These are phyloP conservation scores for Hibiscus trionum DNA, from an alignment of 345 rosid genomes.

Conservation along the genomic window DNA sequence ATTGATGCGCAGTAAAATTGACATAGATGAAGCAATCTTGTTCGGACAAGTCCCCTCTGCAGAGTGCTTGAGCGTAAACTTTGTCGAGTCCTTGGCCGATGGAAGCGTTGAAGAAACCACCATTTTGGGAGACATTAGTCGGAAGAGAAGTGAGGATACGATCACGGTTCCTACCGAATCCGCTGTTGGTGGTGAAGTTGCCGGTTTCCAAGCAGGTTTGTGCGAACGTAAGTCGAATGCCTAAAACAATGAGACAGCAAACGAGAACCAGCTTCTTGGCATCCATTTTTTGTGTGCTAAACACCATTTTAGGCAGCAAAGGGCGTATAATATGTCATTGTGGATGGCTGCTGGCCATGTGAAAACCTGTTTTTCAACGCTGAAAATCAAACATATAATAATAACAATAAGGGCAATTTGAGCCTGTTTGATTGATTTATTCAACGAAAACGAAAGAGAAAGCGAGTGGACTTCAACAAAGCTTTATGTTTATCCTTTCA, in stretches of 20 bases:
- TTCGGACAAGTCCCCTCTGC: slow-evolving; percentile 27
- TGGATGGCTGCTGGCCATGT: not conserved
- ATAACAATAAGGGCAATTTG: too few relatives aligned
- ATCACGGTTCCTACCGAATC: slow-evolving; percentile 24
- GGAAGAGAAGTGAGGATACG: slow-evolving; percentile 24
- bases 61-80: slow-evolving; percentile 25
- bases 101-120: slow-evolving; percentile 23
- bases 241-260: not conserved
- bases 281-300: not conserved
- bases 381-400: too few relatives aligned
- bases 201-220: slow-evolving; percentile 20
- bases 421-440: too few relatives aligned
- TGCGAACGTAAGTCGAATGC: not conserved
- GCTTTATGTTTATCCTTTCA: too few relatives aligned
- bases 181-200: slow-evolving; percentile 20
- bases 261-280: not conserved
- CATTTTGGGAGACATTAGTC: slow-evolving; percentile 6
- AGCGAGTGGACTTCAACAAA: too few relatives aligned
- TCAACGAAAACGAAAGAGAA: too few relatives aligned
- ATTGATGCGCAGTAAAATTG: slow-evolving; percentile 1
- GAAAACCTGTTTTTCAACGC: not conserved
- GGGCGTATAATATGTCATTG: not conserved
- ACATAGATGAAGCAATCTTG: slow-evolving; percentile 23
- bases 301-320: not conserved
- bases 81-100: slow-evolving; percentile 15